Evolutionary conservation across 495 filamentous ascomycete species (phyloP), one percentile per base, ranked within the genome.

Genomic region (Talaromyces liani): DNA sequence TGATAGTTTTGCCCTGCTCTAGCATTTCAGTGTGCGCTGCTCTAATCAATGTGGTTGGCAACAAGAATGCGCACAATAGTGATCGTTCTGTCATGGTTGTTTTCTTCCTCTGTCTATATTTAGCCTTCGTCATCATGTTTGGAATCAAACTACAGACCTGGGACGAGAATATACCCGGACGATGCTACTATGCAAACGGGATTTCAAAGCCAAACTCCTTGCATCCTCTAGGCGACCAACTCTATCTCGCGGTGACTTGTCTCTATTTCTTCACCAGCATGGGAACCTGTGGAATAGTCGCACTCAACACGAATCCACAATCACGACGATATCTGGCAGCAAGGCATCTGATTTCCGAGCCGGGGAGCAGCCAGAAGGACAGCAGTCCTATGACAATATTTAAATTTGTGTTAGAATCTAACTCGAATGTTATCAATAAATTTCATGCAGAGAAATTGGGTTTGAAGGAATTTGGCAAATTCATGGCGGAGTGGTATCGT

Each of bases 21-120:
- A 60, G 58, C 33, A 31, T 60, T 45, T 60, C 58, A 41, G 34
- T 60, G 0, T 60, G 58, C 20, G 58, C 58, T 20, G 33, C 58
- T n/a, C 39, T 41, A 8, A 31, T 60, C 18, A 41, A 60, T 12
- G 58, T 60, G 18, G 25, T 60, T 41, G 39, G 58, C 18, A 33
- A 60, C 58, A 60, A 60, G 20, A 60, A 47, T 41, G 39, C 58
- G 3, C 20, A 45, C 34, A 60, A 24, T 14, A 22, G n/a, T 12
- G 34, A 60, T 12, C 58, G 58, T 47, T 9, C 58, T 24, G 22
- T 60, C 16, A 14, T 60, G 33, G 33, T 45, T 20, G 20, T 14
- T 10, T 12, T 60, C 34, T 47, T 47, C 10, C 18, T 60, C 12
- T 45, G n/a, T 45, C 39, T 45, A 41, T 45, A 60, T 10, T 31